These are phyloP conservation scores for Aspergillus kassunensis DNA, from an alignment of 495 filamentous ascomycete genomes.

Conservation along the genomic window DNA sequence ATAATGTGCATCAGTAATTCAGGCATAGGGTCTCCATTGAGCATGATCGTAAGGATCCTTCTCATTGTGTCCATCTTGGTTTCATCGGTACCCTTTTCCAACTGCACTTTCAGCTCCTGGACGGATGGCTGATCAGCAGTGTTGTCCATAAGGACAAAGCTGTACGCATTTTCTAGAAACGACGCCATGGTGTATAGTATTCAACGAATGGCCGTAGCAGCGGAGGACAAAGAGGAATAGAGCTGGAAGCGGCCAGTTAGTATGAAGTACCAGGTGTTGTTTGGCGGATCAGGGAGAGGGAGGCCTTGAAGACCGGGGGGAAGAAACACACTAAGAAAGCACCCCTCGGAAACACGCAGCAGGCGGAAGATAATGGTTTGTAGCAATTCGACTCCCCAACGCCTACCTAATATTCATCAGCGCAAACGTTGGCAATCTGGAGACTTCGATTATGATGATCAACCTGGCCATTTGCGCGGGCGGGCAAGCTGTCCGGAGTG, in stretches of 20 bases:
- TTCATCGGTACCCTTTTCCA: constrained; percentile 97
- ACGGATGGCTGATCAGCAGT: constrained; percentile 83
- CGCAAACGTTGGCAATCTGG: constrained; percentile 28
- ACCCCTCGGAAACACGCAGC: constrained; percentile 26
- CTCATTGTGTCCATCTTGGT: constrained; percentile 98
- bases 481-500: constrained; percentile 40
- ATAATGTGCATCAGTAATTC: constrained; percentile 99
- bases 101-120: constrained; percentile 85
- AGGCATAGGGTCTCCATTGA: constrained; percentile 96
- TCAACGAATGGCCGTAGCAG: constrained; percentile 17
- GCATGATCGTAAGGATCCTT: constrained; percentile 91
- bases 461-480: constrained; percentile 45
- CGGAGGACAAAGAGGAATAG: constrained; percentile 22
- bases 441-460: constrained; percentile 28
- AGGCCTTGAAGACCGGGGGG: constrained; percentile 11
- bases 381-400: constrained; percentile 40
- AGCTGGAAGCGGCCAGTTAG: constrained; percentile 37
- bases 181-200: constrained; percentile 71
- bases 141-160: constrained; percentile 93
- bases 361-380: constrained; percentile 23
- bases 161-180: constrained; percentile 91
- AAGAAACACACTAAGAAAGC: constrained; percentile 22
- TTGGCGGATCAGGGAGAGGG: constrained; percentile 27
- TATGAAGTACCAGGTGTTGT: constrained; percentile 38
- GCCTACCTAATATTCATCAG: constrained; percentile 40